These are phyloP conservation scores for Diaporthe vexans DNA, from an alignment of 2,329 filamentous ascomycete species.

Conservation along the genomic window DNA sequence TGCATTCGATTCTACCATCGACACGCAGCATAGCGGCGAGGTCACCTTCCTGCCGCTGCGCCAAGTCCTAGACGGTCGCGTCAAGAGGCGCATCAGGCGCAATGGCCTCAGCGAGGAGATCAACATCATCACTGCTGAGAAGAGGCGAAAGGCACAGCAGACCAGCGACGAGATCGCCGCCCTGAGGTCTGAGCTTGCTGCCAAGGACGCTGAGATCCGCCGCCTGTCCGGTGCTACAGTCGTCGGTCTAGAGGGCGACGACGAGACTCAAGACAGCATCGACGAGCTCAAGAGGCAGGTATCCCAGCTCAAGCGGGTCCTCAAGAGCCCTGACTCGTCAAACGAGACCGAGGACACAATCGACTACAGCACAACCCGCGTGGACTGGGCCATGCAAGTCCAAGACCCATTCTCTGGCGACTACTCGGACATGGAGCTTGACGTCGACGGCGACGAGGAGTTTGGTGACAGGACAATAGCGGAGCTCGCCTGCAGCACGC, in stretches of 20 bases:
- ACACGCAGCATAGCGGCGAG: slow-evolving; percentile 51
- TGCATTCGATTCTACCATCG: slow-evolving; percentile 40
- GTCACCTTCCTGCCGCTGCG: slow-evolving; percentile 64
- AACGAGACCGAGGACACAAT: slow-evolving; percentile 19
- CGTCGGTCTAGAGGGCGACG: slow-evolving; percentile 22
- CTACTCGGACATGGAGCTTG: slow-evolving; percentile 56
- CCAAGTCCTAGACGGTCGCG: slow-evolving; percentile 69
- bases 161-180: slow-evolving; percentile 62
- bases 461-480: slow-evolving; percentile 67
- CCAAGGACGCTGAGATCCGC: slow-evolving; percentile 67
- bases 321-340: slow-evolving; percentile 38
- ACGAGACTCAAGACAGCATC: slow-evolving; percentile 26
- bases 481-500: slow-evolving; percentile 66
- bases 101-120: slow-evolving; percentile 72
- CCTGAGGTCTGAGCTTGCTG: slow-evolving; percentile 63
- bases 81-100: slow-evolving; percentile 69
- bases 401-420: slow-evolving; percentile 62
- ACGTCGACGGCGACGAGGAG: slow-evolving; percentile 53
- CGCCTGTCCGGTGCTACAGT: slow-evolving; percentile 55
- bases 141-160: slow-evolving; percentile 55
- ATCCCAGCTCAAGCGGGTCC: slow-evolving; percentile 30
- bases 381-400: slow-evolving; percentile 66
- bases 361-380: slow-evolving; percentile 49
- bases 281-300: slow-evolving; percentile 38
- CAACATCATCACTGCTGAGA: slow-evolving; percentile 64